These are phyloP conservation scores for Dalbergia cochinchinensis DNA, from an alignment of 306 rosid species.

Conservation along the genomic window DNA sequence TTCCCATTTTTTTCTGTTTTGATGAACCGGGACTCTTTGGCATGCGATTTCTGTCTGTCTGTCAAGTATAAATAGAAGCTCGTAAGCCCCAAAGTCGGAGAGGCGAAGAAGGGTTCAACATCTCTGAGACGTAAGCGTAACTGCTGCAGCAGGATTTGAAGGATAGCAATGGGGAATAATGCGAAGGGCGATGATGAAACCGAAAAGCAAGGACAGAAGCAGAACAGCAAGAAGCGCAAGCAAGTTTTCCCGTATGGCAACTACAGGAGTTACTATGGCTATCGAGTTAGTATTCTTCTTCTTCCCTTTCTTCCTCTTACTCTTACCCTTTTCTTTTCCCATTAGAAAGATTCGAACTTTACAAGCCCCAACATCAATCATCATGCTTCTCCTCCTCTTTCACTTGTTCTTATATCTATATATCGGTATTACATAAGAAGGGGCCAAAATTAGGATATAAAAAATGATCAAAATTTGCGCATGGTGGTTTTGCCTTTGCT, in stretches of 20 bases:
- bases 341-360: slow-evolving; percentile 20
- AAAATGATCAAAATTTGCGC: neutral
- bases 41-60: neutral
- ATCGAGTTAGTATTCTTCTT: slow-evolving; percentile 75
- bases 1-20: neutral
- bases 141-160: neutral
- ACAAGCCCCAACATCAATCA: neutral
- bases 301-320: neutral
- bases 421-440: no score
- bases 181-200: slow-evolving; percentile 43
- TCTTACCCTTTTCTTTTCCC: neutral
- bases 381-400: neutral
- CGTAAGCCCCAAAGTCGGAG: no score
- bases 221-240: slow-evolving; percentile 47
- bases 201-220: neutral
- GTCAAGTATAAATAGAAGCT: no score
- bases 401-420: no score
- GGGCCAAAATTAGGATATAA: neutral
- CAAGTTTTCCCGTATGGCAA: slow-evolving; percentile 74
- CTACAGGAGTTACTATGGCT: slow-evolving; percentile 88
- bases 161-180: slow-evolving; percentile 18
- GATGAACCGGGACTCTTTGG: neutral
- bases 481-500: neutral
- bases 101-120: neutral
- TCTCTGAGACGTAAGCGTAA: no score